Evolutionary conservation across 2,329 filamentous ascomycete genomes (phyloP).

Genomic region (Westerdykella ornata): DNA sequence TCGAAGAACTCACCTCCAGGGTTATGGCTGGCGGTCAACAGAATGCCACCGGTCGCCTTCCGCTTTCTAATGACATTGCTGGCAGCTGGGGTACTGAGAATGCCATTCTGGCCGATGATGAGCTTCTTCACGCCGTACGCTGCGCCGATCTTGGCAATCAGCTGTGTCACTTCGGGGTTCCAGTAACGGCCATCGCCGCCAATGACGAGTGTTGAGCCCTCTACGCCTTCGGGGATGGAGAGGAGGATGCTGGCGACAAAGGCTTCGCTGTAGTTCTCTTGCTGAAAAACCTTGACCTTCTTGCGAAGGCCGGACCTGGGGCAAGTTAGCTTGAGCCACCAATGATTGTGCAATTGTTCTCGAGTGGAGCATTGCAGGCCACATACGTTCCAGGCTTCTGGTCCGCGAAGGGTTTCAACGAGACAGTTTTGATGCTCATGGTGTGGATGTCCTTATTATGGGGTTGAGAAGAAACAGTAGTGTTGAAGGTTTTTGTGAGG

Average conservation of each 20-base stretch:
- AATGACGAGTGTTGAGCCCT: constrained; percentile 88
- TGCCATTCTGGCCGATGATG: constrained; percentile 89
- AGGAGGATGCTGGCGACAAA: constrained; percentile 92
- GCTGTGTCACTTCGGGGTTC: constrained; percentile 92
- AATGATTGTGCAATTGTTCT: background rate
- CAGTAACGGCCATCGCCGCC: constrained; percentile 95
- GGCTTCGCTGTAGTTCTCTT: constrained; percentile 90
- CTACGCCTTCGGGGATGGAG: constrained; percentile 88
- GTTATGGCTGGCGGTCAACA: constrained; percentile 96
- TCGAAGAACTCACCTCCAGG: constrained; percentile 68
- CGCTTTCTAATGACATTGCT: constrained; percentile 93
- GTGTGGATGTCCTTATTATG: constrained; percentile 12
- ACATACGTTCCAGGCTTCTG: constrained; percentile 99
- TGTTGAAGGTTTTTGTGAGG: no score
- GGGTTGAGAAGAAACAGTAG: constrained; percentile 18
- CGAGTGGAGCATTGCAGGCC: background rate
- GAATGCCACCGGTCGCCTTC: constrained; percentile 91
- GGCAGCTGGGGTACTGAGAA: constrained; percentile 91
- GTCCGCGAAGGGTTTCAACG: constrained; percentile 80
- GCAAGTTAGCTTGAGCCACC: constrained; percentile 19
- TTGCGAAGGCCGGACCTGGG: constrained; percentile 91
- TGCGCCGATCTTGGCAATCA: constrained; percentile 94
- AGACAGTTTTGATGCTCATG: constrained; percentile 70
- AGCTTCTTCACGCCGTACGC: constrained; percentile 99
- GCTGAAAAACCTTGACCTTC: constrained; percentile 96